Evolutionary conservation across 73 alveolate genomes (phyloP).

Genomic region (Uronychia setigera): DNA sequence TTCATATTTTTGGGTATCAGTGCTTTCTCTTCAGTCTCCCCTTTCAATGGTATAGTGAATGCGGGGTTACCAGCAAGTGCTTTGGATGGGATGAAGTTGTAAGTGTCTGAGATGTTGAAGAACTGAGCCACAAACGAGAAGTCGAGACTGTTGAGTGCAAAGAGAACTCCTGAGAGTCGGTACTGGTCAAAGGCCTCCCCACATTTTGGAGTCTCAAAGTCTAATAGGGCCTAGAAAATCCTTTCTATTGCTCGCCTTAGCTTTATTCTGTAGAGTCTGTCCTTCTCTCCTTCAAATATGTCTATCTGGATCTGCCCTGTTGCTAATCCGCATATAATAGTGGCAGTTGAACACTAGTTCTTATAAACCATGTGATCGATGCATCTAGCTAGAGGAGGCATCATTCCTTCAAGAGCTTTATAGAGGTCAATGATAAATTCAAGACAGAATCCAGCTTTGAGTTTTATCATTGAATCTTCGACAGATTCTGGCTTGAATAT

Average conservation of each 20-base stretch:
- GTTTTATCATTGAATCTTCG: neutral
- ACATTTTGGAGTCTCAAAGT: neutral
- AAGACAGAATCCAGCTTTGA: neutral
- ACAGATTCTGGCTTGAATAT: neutral
- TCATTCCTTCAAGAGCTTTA: neutral
- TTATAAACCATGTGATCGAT: neutral
- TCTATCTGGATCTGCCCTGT: neutral
- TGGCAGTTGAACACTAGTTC: neutral
- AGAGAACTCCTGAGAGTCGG: neutral
- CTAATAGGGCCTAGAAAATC: neutral
- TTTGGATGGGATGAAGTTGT: neutral
- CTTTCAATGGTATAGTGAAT: too few species aligned
- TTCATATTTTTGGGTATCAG: too few species aligned
- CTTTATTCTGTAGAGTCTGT: neutral
- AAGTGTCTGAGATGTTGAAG: neutral
- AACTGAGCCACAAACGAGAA: neutral
- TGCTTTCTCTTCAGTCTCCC: too few species aligned
- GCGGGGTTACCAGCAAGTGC: too few species aligned
- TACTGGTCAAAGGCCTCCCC: neutral
- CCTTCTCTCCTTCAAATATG: neutral
- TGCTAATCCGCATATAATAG: neutral
- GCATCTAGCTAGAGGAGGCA: slow-evolving; percentile 1
- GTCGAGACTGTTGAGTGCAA: neutral
- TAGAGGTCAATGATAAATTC: neutral
- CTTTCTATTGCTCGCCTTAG: neutral